These are phyloP conservation scores for Galerina sulciceps DNA, from an alignment of 768 basidiomycete species.

Conservation along the genomic window DNA sequence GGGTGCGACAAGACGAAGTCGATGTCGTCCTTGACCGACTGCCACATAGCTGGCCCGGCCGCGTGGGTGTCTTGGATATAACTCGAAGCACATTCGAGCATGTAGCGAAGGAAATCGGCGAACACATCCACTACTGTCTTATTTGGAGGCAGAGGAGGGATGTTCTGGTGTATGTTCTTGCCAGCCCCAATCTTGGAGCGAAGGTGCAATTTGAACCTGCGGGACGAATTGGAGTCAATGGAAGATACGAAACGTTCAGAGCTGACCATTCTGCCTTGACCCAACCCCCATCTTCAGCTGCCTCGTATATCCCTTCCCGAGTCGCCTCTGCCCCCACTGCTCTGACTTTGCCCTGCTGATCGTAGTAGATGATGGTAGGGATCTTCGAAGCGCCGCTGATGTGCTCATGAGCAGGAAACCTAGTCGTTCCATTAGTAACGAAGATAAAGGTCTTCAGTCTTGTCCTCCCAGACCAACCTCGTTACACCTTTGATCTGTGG, in stretches of 20 bases:
- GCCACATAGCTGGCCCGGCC: slow-evolving; percentile 45
- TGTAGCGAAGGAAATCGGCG: slow-evolving; percentile 52
- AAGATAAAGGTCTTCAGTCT: background rate
- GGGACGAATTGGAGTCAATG: background rate
- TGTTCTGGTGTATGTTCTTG: slow-evolving; percentile 29
- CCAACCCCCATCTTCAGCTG: slow-evolving; percentile 47
- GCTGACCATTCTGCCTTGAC: slow-evolving; percentile 44
- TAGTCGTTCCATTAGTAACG: background rate
- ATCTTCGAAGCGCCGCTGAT: slow-evolving; percentile 45
- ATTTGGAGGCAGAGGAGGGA: slow-evolving; percentile 44
- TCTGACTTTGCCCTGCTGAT: slow-evolving; percentile 38
- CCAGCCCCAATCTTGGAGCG: slow-evolving; percentile 20
- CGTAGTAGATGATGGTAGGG: slow-evolving; percentile 53
- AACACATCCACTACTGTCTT: slow-evolving; percentile 47
- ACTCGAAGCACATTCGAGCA: slow-evolving; percentile 41
- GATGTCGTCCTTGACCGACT: slow-evolving; percentile 36
- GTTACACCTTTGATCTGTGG: slow-evolving; percentile 24
- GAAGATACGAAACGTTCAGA: background rate
- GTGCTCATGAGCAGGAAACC: slow-evolving; percentile 24
- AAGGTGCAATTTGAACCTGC: slow-evolving; percentile 38
- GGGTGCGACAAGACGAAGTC: slow-evolving; percentile 48
- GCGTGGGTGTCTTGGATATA: slow-evolving; percentile 50
- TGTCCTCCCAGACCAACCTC: slow-evolving; percentile 1
- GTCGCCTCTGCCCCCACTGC: slow-evolving; percentile 51
- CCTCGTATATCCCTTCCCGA: slow-evolving; percentile 39